Evolutionary conservation across 2,329 filamentous ascomycete species (phyloP).

Genomic region (Ascochyta fabae): DNA sequence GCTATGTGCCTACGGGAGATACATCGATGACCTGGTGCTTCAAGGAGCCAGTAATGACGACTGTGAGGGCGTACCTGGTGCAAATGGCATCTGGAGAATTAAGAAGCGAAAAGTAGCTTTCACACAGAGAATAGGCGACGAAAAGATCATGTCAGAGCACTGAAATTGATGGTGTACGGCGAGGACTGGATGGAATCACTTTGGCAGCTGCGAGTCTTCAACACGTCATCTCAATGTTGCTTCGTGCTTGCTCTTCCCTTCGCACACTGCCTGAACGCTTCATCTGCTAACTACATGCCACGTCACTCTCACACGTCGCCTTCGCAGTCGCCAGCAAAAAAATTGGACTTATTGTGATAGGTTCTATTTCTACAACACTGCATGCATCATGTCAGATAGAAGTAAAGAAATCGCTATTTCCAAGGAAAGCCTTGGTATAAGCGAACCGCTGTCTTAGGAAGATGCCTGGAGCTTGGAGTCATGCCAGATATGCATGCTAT

Average conservation of each 20-base stretch:
- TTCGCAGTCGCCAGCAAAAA: not conserved
- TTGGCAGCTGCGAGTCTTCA: not conserved
- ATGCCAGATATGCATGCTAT: not conserved
- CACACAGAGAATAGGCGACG: constrained; percentile 45
- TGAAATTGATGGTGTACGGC: constrained; percentile 9
- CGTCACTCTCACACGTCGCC: not conserved
- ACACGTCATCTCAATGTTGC: not conserved
- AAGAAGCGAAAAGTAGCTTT: constrained; percentile 47
- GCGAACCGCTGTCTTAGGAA: not conserved
- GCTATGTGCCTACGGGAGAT: constrained; percentile 52
- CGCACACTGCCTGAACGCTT: not conserved
- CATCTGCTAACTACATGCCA: not conserved
- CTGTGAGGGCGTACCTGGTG: constrained; percentile 43
- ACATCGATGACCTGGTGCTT: constrained; percentile 48
- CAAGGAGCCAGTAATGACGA: constrained; percentile 28
- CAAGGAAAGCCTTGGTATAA: not conserved
- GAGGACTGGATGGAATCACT: not conserved
- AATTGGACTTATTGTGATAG: not conserved
- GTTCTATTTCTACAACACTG: not conserved
- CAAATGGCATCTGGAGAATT: constrained; percentile 51
- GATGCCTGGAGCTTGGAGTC: not conserved
- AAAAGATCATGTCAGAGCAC: constrained; percentile 44
- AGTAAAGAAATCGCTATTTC: no score
- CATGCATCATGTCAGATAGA: not conserved
- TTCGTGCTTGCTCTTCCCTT: not conserved